Base-by-base conservation (phyloP, 2,329 filamentous ascomycete species). In the Aspergillus fumigatiaffinis region DNA sequence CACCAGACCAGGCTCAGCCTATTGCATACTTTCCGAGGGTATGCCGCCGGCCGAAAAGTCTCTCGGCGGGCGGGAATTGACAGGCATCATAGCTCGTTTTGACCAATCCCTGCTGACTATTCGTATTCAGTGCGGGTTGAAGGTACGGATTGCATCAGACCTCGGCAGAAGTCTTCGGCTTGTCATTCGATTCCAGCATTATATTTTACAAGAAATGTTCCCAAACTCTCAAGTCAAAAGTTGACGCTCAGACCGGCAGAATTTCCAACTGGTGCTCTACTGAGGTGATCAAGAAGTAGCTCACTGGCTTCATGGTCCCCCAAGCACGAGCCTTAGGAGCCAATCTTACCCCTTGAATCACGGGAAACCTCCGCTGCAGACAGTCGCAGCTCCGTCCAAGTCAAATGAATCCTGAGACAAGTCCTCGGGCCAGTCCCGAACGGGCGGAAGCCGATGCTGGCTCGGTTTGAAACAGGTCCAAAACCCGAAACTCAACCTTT, bases 381-480 rank as follows among this genome's bases (percentile, higher is more conserved):
- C 32, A 82, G 75, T 5, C 82, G 73, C 35, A 85, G 62, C 62
- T 85, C 82, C 72, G 84, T 82, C 47, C 74, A 72, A 1, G 87
- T 86, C 61, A 90, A 84, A 63, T 89, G 86, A 10, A 84, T 84
- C 0, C 87, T 87, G 1, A 90, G 76, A 63, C 87, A 90, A 71
- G 86, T 86, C 26, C 86, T 76, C 0, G 86, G 82, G 0, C 87
- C 87, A 20, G 82, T 86, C 1, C 86, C 83, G 68, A 89, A 90
- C 0, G 87, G 85, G 77, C 84, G 86, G 64, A 89, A 88, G 12
- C 82, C 82, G 1, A 79, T 74, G 53, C 81, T 79, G 48, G 35
- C 23, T 28, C 5, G n/a, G 23, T 54, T 9, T 38, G 9, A 23
- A 25, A 21, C 26, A 60, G 21, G 21, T 12, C 12, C 10, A 77